Evolutionary conservation across 495 filamentous ascomycete species (phyloP), one percentile per base, ranked within the genome.

Genomic region (Tetracladium setigerum): DNA sequence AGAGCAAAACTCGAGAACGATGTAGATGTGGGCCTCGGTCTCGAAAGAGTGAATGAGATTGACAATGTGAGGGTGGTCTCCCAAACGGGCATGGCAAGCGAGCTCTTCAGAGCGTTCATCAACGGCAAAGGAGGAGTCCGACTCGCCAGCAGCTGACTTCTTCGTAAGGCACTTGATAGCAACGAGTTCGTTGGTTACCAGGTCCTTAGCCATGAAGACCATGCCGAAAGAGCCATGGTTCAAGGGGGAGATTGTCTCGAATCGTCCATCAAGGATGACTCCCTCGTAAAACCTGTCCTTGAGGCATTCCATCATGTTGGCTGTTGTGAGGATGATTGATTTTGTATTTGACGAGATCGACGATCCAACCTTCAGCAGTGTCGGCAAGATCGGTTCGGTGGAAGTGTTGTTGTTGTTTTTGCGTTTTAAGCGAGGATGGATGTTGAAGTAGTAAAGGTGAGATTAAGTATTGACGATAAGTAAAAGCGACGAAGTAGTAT

Each of bases 201-300:
- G 73, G 66, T 98, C 90, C 57, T 71, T 84, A 44, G 92, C 94
- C 65, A 89, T 79, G 67, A 95, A 95, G 54, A 98, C 92, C 85
- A 95, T 89, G 53, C 92, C 92, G 62, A 96, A 98, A 18, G 92
- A 98, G 57, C 92, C 92, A 76, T 96, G 87, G 61, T 98, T 97
- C 69, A 98, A 86, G 33, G 90, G 89, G 57, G 89, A 86, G 59
- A 95, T 71, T 34, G 88, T 91, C 65, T 84, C 77, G 65, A 92
- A 98, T 47, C 94, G 89, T 54, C 84, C 86, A 65, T 85, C 82
- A 64, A 92, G 73, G 47, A 92, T 57, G 60, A 81, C 74, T 44
- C 84, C 86, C 64, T 81, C 68, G 47, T 77, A 69, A 63, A 92
- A 91, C 49, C 72, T 73, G 66, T 84, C 77, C 62, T 78, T 81